Percentiles rank a stretch among this genome's conserved stretches.
These are phyloP conservation scores for Fusarium haematococcum DNA, from an alignment of 2,329 filamentous ascomycete species.

Conservation along the genomic window DNA sequence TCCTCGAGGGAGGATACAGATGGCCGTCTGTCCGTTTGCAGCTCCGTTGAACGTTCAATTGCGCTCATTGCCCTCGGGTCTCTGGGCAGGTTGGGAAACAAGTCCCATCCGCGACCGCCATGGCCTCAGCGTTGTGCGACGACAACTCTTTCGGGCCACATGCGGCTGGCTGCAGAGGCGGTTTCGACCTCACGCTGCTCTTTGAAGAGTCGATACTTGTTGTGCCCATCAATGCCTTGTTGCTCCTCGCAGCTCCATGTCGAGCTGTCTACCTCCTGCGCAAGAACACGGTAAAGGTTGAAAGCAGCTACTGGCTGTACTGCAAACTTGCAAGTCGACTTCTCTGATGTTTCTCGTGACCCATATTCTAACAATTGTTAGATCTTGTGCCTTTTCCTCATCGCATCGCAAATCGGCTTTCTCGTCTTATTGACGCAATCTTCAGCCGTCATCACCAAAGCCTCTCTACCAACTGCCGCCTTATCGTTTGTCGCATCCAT, in stretches of 20 bases:
- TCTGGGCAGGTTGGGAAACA: not conserved
- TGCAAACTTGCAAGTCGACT: slow-evolving; percentile 34
- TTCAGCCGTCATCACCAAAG: slow-evolving; percentile 16
- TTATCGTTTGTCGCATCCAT: slow-evolving; percentile 27
- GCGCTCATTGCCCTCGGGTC: not conserved
- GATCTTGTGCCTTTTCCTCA: slow-evolving; percentile 13
- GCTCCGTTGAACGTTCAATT: not conserved
- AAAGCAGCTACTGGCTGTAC: slow-evolving; percentile 30
- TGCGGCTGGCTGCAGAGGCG: slow-evolving; percentile 49
- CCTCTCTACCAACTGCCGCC: slow-evolving; percentile 23
- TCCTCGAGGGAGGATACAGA: not conserved
- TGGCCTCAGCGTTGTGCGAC: slow-evolving; percentile 26
- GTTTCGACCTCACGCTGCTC: slow-evolving; percentile 62
- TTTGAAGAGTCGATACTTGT: slow-evolving; percentile 53
- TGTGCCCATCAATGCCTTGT: slow-evolving; percentile 40
- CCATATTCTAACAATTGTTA: slow-evolving; percentile 17
- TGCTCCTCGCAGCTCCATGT: slow-evolving; percentile 45
- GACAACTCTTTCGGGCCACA: slow-evolving; percentile 39
- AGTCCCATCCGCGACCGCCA: not conserved
- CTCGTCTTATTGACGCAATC: slow-evolving; percentile 23
- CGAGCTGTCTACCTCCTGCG: slow-evolving; percentile 28
- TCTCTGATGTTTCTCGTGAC: not conserved
- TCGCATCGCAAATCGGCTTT: slow-evolving; percentile 24
- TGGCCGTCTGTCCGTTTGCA: not conserved
- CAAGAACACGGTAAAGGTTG: slow-evolving; percentile 35